Evolutionary conservation across 208 protist species (phyloP).

Genomic region (Phytomonas sp.): DNA sequence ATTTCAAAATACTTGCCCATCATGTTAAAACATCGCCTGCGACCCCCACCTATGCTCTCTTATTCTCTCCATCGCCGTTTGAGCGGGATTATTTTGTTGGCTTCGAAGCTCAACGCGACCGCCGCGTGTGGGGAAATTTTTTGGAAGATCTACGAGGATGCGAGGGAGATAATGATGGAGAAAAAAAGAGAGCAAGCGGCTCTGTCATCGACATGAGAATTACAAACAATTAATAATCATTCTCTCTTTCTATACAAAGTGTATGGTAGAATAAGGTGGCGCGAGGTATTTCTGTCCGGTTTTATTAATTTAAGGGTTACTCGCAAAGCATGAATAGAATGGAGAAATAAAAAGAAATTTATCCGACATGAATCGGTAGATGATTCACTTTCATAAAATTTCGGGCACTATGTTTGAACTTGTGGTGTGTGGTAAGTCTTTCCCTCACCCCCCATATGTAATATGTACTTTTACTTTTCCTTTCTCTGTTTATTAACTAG

Average conservation of each 20-base stretch:
- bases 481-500: background rate
- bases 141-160: slow-evolving; percentile 48
- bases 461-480: slow-evolving; percentile 10
- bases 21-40: slow-evolving; percentile 90
- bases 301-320: too few species aligned
- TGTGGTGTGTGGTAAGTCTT: slow-evolving; percentile 8
- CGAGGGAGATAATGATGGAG: too few species aligned
- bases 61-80: slow-evolving; percentile 96
- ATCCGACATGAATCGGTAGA: background rate
- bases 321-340: background rate
- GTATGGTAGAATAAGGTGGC: too few species aligned
- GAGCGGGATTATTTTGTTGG: slow-evolving; percentile 91
- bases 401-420: slow-evolving; percentile 5
- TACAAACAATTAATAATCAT: too few species aligned
- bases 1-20: slow-evolving; percentile 84
- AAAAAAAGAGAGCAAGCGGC: too few species aligned
- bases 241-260: too few species aligned
- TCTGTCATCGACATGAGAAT: too few species aligned
- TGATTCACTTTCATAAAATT: background rate
- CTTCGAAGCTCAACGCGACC: slow-evolving; percentile 80
- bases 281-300: too few species aligned
- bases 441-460: slow-evolving; percentile 8
- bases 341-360: background rate
- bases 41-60: slow-evolving; percentile 81
- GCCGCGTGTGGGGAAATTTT: slow-evolving; percentile 73